These are phyloP conservation scores for Astraeus odoratus DNA, from an alignment of 768 basidiomycete species.

Conservation along the genomic window DNA sequence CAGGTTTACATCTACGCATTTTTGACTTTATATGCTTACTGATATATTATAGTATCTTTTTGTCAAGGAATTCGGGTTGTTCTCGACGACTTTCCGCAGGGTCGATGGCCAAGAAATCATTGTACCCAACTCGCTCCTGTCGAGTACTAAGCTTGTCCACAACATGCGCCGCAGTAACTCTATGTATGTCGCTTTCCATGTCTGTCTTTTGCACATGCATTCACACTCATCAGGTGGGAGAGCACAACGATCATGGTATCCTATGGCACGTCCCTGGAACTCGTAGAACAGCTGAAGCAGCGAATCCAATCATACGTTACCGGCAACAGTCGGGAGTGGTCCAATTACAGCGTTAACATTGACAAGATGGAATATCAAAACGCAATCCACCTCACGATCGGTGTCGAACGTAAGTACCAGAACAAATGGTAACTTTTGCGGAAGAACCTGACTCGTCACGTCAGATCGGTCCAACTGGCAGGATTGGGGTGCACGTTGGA, in stretches of 20 bases:
- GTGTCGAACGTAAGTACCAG: conserved; percentile 58
- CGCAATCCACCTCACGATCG: conserved; percentile 56
- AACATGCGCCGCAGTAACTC: conserved; percentile 70
- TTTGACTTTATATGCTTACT: neutral
- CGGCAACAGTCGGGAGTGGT: conserved; percentile 70
- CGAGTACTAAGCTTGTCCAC: conserved; percentile 67
- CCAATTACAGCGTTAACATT: conserved; percentile 54
- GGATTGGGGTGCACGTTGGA: conserved; percentile 80
- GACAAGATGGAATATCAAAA: conserved; percentile 80
- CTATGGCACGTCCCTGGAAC: conserved; percentile 65
- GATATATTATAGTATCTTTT: conserved; percentile 15
- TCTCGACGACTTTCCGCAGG: conserved; percentile 72
- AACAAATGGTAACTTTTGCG: neutral
- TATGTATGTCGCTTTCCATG: conserved; percentile 39
- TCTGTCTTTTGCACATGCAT: neutral
- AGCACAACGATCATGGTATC: conserved; percentile 57
- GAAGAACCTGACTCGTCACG: conserved; percentile 1
- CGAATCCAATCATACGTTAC: conserved; percentile 54
- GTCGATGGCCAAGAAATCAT: conserved; percentile 78
- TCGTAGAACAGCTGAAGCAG: conserved; percentile 57
- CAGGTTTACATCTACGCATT: conserved; percentile 30
- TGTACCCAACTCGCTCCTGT: conserved; percentile 68
- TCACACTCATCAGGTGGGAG: conserved; percentile 45
- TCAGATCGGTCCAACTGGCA: conserved; percentile 79
- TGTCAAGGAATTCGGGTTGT: conserved; percentile 75